Evolutionary conservation across 2,329 filamentous ascomycete genomes (phyloP), one percentile per base, ranked within the genome.

Genomic region (Ascochyta pisi): DNA sequence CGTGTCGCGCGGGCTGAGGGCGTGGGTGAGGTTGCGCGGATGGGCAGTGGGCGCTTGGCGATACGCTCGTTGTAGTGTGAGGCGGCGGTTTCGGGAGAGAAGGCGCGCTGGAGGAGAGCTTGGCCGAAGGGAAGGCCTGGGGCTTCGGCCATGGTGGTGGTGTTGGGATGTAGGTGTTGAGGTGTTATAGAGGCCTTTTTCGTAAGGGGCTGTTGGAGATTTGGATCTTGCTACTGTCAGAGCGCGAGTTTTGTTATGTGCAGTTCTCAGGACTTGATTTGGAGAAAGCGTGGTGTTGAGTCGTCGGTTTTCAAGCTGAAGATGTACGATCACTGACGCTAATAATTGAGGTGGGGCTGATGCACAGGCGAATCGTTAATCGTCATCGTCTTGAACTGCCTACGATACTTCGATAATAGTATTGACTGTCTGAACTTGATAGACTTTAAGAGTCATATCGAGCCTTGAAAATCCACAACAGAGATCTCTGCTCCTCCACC

Each of bases 61-160:
- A 96, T 86, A 76, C 92, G 92, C 62, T 96, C 91, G 60, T 83
- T 82, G 81, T 89, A 94, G 75, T 96, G 90, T 50, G 86, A 83
- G 31, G 81, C 79, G 50, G 88, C 86, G 54, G 84, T 87, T 62
- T 89, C 83, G 24, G 91, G 88, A 2, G 90, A 89, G 77, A 96
- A 92, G 9, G 91, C 92, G 67, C 90, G 88, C 6, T 83, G 77
- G 49, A 98, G 88, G 46, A 97, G 86, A 7, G 61, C 86, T 82
- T 73, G 68, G 6, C 67, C 62, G 42, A 73, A 67, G 22, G 67
- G 68, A 2, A 44, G 15, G 39, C 29, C 33, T 6, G 50, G 50
- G 29, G 59, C 35, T 35, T 63, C 58, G 12, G 67, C 45, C 67
- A 70, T 71, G 29, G 46, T 54, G 41, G 41, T 26, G 31, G 38